Percentiles rank a stretch among this genome's conserved stretches.
Conservation (phyloP, 2,329 filamentous ascomycete genomes). For the Aspergillus niger region DNA sequence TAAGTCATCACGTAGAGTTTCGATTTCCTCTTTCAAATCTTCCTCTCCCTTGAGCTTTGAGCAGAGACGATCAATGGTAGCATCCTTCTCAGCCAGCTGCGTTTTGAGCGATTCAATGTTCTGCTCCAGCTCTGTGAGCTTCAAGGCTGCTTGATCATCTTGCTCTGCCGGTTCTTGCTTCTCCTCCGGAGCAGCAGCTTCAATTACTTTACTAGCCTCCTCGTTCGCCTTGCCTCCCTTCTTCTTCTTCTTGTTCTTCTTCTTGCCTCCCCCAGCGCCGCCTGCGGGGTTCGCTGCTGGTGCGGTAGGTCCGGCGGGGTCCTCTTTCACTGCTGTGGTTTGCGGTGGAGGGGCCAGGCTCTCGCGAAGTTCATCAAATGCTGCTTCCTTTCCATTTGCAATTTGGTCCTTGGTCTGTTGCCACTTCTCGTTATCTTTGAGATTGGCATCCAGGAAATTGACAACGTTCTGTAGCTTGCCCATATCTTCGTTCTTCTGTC, state of each 20-base stretch:
- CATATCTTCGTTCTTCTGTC: constrained; percentile 40
- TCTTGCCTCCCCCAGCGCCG: constrained; percentile 49
- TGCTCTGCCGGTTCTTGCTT: constrained; percentile 35
- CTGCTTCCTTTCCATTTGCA: constrained; percentile 33
- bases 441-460: constrained; percentile 43
- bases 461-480: constrained; percentile 38
- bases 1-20: constrained; percentile 77
- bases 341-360: constrained; percentile 32
- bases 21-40: constrained; percentile 80
- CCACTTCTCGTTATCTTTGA: constrained; percentile 41
- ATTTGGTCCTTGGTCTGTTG: constrained; percentile 36
- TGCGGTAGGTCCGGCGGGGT: constrained; percentile 21
- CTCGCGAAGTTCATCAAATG: constrained; percentile 39
- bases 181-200: constrained; percentile 18
- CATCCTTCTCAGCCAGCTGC: constrained; percentile 61
- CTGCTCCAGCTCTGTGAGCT: constrained; percentile 36
- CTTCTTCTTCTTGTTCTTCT: constrained; percentile 90
- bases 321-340: constrained; percentile 23
- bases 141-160: constrained; percentile 25
- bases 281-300: constrained; percentile 22
- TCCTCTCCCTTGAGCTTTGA: constrained; percentile 74
- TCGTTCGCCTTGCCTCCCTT: constrained; percentile 63
- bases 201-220: constrained; percentile 31
- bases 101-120: constrained; percentile 39
- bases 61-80: constrained; percentile 70